Conservation (phyloP, 345 rosid species). For the Isatis tinctoria region DNA sequence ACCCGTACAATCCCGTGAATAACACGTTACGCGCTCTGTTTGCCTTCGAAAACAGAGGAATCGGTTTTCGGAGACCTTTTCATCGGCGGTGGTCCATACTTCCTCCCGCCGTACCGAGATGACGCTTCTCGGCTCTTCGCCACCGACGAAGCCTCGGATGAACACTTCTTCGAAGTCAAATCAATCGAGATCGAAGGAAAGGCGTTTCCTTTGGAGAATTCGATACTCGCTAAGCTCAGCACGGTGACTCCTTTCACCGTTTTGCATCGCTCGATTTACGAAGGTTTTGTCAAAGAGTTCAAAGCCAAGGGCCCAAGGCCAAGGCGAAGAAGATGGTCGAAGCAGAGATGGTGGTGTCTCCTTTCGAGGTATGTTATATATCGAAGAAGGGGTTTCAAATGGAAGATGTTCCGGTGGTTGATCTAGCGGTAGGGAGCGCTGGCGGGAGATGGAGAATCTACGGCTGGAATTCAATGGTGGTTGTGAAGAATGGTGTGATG, state of each 20-base stretch:
- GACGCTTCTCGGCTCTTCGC: background rate
- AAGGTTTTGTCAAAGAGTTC: background rate
- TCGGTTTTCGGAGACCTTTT: background rate
- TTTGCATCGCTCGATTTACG: background rate
- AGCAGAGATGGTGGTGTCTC: background rate
- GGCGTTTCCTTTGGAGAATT: background rate
- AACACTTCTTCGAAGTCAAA: background rate
- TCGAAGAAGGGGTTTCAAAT: background rate
- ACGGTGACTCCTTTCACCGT: background rate
- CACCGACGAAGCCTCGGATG: background rate
- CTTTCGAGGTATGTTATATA: background rate
- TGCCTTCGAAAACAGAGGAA: background rate
- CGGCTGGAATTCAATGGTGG: background rate
- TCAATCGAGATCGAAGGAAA: background rate
- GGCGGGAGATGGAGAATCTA: background rate
- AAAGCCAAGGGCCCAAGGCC: background rate
- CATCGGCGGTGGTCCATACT: background rate
- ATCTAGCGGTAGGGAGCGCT: background rate
- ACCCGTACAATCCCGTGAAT: background rate
- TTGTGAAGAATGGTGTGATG: background rate
- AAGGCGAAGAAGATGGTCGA: background rate
- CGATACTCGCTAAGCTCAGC: conserved; percentile 14
- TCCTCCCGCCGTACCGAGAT: background rate
- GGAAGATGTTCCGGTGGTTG: background rate
- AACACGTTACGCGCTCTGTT: background rate